phyloP scores from a whole-genome alignment of 169 alveolate genomes.

The Plasmodium vivax region DNA sequence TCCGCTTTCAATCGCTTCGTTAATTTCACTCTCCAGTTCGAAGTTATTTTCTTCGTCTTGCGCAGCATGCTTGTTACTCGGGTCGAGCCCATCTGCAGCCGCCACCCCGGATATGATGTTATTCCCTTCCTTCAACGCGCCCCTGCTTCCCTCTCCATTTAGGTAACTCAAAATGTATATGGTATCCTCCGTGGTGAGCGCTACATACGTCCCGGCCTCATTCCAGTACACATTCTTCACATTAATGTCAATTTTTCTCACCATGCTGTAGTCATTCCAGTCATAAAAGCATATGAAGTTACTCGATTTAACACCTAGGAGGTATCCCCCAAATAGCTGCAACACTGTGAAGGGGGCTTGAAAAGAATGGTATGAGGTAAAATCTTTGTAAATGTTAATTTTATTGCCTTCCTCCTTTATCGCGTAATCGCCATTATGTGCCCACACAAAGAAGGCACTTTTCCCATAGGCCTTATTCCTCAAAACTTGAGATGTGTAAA shows the following conservation, averaged over 20 bases:
- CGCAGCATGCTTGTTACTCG: constrained; percentile 16
- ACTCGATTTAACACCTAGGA: constrained; percentile 89
- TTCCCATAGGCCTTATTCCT: constrained; percentile 94
- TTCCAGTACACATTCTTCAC: constrained; percentile 83
- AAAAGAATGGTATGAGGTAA: constrained; percentile 87
- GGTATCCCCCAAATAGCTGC: constrained; percentile 92
- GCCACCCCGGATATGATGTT: background rate
- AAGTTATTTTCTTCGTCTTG: constrained; percentile 76
- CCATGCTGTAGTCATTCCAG: constrained; percentile 89
- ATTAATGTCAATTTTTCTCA: constrained; percentile 58
- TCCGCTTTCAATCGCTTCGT: constrained; percentile 86
- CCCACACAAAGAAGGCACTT: constrained; percentile 95
- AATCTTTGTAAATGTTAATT: constrained; percentile 88
- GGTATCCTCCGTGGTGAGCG: constrained; percentile 77
- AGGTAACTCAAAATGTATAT: constrained; percentile 79
- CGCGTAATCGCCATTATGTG: constrained; percentile 95
- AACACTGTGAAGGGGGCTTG: constrained; percentile 89
- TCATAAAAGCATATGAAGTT: constrained; percentile 95
- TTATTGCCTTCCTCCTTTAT: constrained; percentile 91
- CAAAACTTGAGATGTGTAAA: constrained; percentile 93
- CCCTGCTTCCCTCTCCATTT: constrained; percentile 6
- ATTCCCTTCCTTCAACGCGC: background rate
- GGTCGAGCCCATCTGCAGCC: background rate
- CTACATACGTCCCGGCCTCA: constrained; percentile 77
- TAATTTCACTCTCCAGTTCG: constrained; percentile 78